Evolutionary conservation across 176 grass and related monocot species (phyloP).

Genomic region (Oropetium thomaeum): DNA sequence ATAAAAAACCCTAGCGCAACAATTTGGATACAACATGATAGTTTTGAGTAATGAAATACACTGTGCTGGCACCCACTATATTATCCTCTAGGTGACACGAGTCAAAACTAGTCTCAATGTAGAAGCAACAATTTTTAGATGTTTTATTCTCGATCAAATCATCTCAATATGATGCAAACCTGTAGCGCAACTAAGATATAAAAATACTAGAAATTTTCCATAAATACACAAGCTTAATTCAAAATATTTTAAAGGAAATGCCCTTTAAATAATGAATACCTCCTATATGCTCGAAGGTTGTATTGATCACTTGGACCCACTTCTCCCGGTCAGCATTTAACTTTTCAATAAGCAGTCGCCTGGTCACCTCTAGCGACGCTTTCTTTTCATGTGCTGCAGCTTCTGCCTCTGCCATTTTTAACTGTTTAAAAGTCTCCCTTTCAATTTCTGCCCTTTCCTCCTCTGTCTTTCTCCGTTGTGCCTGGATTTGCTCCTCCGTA

Average conservation of each 20-base stretch:
- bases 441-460: conserved; percentile 54
- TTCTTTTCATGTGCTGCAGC: conserved; percentile 39
- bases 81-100: not conserved
- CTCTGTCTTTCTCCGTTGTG: conserved; percentile 61
- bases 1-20: conserved; percentile 14
- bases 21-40: not conserved
- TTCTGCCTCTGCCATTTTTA: conserved; percentile 53
- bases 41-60: not conserved
- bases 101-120: conserved; percentile 9
- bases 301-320: conserved; percentile 88
- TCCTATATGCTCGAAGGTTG: conserved; percentile 96
- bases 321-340: conserved; percentile 88
- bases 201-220: conserved; percentile 6
- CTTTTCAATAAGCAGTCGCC: conserved; percentile 49
- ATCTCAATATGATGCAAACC: not conserved
- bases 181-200: conserved; percentile 7
- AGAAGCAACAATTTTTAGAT: conserved; percentile 6
- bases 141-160: not conserved
- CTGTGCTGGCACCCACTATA: not conserved
- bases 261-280: conserved; percentile 37
- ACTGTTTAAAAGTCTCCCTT: conserved; percentile 26
- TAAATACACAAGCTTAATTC: conserved; percentile 26
- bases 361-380: conserved; percentile 63
- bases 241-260: conserved; percentile 17
- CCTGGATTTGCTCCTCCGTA: conserved; percentile 78